Percentiles rank a stretch among this genome's conserved stretches.
phyloP scores from a whole-genome alignment of 2,329 filamentous ascomycete species.

The Calonectria honghensis region DNA sequence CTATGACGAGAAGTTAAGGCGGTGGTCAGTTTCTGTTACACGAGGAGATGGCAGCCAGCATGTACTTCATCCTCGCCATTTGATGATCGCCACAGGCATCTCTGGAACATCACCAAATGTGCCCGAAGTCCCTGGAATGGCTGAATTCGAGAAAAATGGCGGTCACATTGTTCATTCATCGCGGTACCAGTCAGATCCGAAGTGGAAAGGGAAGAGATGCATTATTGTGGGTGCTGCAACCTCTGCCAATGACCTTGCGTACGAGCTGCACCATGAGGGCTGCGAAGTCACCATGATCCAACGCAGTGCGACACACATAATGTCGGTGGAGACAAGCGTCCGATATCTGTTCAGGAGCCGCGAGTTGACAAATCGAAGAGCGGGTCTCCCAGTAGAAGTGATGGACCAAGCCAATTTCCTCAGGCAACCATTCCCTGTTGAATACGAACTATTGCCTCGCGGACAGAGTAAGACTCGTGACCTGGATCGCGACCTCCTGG shows the following conservation, averaged over 20 bases:
- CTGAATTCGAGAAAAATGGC: slow-evolving; percentile 25
- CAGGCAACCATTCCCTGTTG: slow-evolving; percentile 20
- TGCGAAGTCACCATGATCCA: slow-evolving; percentile 34
- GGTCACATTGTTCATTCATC: slow-evolving; percentile 26
- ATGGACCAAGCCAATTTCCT: slow-evolving; percentile 19
- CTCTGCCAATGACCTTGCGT: slow-evolving; percentile 24
- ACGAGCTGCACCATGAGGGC: slow-evolving; percentile 10
- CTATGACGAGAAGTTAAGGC: slow-evolving; percentile 2
- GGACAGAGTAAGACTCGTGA: slow-evolving; percentile 12
- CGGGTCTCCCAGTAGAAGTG: background rate
- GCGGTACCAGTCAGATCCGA: background rate
- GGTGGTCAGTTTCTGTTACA: slow-evolving; percentile 25
- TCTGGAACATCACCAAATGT: slow-evolving; percentile 27
- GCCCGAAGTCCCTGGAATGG: slow-evolving; percentile 21
- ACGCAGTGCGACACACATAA: slow-evolving; percentile 32
- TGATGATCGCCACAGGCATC: slow-evolving; percentile 33
- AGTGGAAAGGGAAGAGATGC: slow-evolving; percentile 17
- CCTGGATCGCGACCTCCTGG: slow-evolving; percentile 1
- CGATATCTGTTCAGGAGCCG: slow-evolving; percentile 21
- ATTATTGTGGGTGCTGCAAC: slow-evolving; percentile 33
- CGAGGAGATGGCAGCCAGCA: slow-evolving; percentile 10
- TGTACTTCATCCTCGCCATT: slow-evolving; percentile 20
- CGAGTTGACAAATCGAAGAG: slow-evolving; percentile 28
- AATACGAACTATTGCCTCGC: slow-evolving; percentile 21
- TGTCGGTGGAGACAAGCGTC: slow-evolving; percentile 33